A percentile compares a stretch with the other conserved stretches of the same genome.
These are phyloP conservation scores for Neoascochyta sp. DNA, from an alignment of 2,329 filamentous ascomycete genomes.

Conservation along the genomic window DNA sequence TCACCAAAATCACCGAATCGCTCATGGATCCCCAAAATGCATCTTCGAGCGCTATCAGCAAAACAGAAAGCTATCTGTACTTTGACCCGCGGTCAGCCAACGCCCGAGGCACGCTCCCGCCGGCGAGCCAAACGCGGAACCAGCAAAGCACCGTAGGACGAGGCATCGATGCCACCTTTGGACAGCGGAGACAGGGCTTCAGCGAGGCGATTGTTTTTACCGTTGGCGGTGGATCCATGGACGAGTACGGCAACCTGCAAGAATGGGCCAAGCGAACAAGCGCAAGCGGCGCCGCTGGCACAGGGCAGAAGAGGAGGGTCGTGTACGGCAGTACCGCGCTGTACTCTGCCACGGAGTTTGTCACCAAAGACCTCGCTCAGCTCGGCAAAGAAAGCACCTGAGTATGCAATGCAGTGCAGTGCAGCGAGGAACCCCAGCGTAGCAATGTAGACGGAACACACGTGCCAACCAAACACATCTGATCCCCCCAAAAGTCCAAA, in stretches of 20 bases:
- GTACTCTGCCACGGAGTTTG: slow-evolving; percentile 60
- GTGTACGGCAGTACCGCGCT: slow-evolving; percentile 90
- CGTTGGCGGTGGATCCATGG: slow-evolving; percentile 91
- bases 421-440: no score
- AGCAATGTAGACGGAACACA: no score
- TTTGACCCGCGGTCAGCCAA: slow-evolving; percentile 94
- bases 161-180: slow-evolving; percentile 80
- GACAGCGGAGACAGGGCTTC: slow-evolving; percentile 84
- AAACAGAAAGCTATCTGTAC: slow-evolving; percentile 95
- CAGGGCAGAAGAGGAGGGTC: slow-evolving; percentile 68
- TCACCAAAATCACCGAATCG: slow-evolving; percentile 97
- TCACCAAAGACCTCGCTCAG: slow-evolving; percentile 54
- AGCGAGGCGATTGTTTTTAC: slow-evolving; percentile 91
- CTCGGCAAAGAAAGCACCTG: slow-evolving; percentile 53
- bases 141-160: slow-evolving; percentile 41
- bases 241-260: slow-evolving; percentile 95
- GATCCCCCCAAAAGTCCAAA: not conserved
- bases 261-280: slow-evolving; percentile 86
- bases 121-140: slow-evolving; percentile 58
- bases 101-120: slow-evolving; percentile 85
- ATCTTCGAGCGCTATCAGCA: slow-evolving; percentile 86
- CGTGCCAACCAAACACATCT: not conserved
- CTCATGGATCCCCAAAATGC: slow-evolving; percentile 95
- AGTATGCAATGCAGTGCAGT: no score
- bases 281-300: slow-evolving; percentile 49